These are phyloP conservation scores for Magnolia changhungtana DNA, from an alignment of 164 flowering plant genomes.

Conservation along the genomic window DNA sequence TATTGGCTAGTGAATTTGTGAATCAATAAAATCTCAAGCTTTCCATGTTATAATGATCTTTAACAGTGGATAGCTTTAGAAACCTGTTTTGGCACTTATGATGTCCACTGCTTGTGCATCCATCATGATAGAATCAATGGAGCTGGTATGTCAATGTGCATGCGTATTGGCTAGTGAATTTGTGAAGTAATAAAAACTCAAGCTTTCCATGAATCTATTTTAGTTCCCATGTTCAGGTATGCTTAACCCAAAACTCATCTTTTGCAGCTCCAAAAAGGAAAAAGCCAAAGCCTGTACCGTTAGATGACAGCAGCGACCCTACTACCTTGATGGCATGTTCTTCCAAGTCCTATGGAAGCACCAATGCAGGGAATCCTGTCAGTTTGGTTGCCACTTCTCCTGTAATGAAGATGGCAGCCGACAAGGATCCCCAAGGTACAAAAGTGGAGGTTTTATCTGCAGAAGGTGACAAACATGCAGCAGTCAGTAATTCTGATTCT, in stretches of 20 bases:
- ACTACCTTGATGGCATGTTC: conserved; percentile 2
- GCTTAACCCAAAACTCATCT: not conserved
- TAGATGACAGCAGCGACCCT: conserved; percentile 7
- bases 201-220: not conserved
- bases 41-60: not conserved
- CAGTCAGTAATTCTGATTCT: not conserved
- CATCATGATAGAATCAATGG: too few species aligned
- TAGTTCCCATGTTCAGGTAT: not conserved
- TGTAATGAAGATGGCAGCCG: conserved; percentile 8
- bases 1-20: too few species aligned
- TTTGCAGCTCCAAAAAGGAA: conserved; percentile 21
- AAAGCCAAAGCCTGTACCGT: conserved; percentile 7
- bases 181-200: not conserved
- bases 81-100: too few species aligned
- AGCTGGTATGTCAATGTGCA: too few species aligned
- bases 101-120: too few species aligned
- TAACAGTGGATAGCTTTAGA: not conserved
- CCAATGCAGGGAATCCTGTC: not conserved
- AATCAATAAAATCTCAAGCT: not conserved
- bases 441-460: conserved; percentile 4
- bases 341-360: conserved; percentile 8
- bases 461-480: conserved; percentile 1
- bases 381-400: conserved; percentile 4
- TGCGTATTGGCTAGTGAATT: too few species aligned
- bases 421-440: not conserved